Evolutionary conservation across 176 grass and related monocot species (phyloP), one percentile per base, ranked within the genome.

Genomic region (Elaeis guineensis): DNA sequence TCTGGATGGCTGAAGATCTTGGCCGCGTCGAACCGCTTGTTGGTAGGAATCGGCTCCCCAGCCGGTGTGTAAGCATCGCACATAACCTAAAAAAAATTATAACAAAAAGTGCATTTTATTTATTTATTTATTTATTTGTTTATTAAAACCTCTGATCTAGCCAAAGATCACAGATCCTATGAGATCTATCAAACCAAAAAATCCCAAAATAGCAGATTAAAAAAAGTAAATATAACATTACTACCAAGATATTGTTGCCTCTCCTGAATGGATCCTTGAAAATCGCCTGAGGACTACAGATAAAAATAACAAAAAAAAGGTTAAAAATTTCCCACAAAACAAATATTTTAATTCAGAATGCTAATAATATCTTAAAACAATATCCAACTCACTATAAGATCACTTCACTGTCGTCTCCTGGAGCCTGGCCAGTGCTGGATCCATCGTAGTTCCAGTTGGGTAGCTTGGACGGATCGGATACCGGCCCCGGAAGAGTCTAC

Each of bases 401-500:
- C 5, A 70, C 32, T 70, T 70, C 67, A 59, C 67, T 70, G 55
- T 70, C 55, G n/a, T 59, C 39, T 3, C 67, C 67, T 17, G 67
- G 35, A 59, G 67, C 67, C 30, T 70, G 67, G 2, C 39, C 67
- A 7, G 67, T 70, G 21, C 67, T 70, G 5, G 67, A 70, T 50
- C 67, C 67, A n/a, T 70, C 67, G 28, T 70, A 70, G 21, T 70
- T 70, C 67, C 67, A 70, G 39, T 70, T 70, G 4, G 67, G 67
- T 17, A 70, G 39, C 35, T 59, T 25, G 21, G 4, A 19, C 16
- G 21, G 69, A 52, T 71, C 69, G 5, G 16, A 3, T 11, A 51
- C 69, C 16, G 69, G 48, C 9, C 69, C 57, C 39, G 39, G 56
- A 15, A 71, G 69, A 29, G 69, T 71, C 69, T 69, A 32, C 21